These are phyloP conservation scores for Stephanodiscus triporus DNA, from an alignment of 108 stramenopile species.

Conservation along the genomic window DNA sequence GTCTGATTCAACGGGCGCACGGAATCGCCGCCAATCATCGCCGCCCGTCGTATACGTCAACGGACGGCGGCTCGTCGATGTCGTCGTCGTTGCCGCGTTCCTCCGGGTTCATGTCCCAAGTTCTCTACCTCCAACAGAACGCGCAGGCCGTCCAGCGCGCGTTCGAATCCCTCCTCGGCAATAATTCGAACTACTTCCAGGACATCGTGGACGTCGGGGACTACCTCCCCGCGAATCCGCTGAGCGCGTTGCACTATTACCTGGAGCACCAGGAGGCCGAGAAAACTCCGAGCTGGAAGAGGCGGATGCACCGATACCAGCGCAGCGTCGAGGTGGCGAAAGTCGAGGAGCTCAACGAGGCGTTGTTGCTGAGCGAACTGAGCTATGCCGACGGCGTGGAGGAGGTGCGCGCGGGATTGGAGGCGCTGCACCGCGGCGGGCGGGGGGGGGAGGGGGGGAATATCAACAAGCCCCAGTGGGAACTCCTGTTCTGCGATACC, in stretches of 20 bases:
- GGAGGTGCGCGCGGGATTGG: conserved; percentile 57
- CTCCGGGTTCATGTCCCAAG: conserved; percentile 23
- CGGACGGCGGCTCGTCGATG: not conserved
- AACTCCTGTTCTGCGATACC: conserved; percentile 61
- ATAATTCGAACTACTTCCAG: conserved; percentile 6
- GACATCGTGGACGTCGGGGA: conserved; percentile 16
- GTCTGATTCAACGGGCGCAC: conserved; percentile 44
- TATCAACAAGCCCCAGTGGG: conserved; percentile 42
- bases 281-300: conserved; percentile 83
- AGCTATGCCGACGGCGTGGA: conserved; percentile 70
- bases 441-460: conserved; percentile 1
- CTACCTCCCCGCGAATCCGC: conserved; percentile 4
- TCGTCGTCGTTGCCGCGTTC: conserved; percentile 7
- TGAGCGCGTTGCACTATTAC: conserved; percentile 58
- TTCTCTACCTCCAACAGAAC: conserved; percentile 39
- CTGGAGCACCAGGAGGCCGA: conserved; percentile 73
- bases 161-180: conserved; percentile 38
- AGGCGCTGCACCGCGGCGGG: conserved; percentile 15
- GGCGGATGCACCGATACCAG: conserved; percentile 75
- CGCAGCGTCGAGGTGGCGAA: conserved; percentile 54
- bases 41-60: not conserved
- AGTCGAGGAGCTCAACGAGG: conserved; percentile 68
- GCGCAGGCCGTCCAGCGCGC: conserved; percentile 24
- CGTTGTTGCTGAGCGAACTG: conserved; percentile 63
- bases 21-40: conserved; percentile 25